phyloP scores from a whole-genome alignment of 352 stramenopile genomes.

The Phytophthora lateralis region DNA sequence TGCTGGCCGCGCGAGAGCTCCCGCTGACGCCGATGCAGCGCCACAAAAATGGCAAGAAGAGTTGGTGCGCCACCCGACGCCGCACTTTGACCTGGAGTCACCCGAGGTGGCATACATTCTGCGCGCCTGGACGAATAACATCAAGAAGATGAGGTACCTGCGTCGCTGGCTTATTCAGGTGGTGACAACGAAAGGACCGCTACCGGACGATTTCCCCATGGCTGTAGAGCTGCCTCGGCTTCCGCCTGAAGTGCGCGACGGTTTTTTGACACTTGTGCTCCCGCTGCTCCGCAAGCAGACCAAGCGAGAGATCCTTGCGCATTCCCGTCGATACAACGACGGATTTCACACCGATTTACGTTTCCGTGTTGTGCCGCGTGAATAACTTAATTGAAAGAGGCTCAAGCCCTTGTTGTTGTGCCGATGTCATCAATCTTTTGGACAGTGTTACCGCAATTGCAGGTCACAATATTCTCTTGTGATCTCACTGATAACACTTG shows the following conservation, averaged over 20 bases:
- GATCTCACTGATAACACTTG: constrained; percentile 59
- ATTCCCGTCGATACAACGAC: constrained; percentile 69
- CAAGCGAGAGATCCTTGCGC: constrained; percentile 62
- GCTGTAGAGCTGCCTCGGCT: constrained; percentile 75
- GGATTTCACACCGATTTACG: constrained; percentile 66
- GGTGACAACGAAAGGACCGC: constrained; percentile 33
- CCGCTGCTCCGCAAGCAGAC: constrained; percentile 77
- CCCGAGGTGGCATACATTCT: constrained; percentile 79
- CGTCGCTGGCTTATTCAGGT: constrained; percentile 70
- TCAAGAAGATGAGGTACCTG: constrained; percentile 72
- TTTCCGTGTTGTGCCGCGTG: constrained; percentile 59
- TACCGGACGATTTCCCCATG: constrained; percentile 61
- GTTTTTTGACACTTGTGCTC: constrained; percentile 79
- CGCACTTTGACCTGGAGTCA: constrained; percentile 74
- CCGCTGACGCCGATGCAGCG: constrained; percentile 16
- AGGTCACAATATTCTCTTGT: constrained; percentile 53
- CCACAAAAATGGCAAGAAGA: constrained; percentile 62
- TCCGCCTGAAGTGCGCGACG: constrained; percentile 70
- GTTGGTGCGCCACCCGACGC: constrained; percentile 70
- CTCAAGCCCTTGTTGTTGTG: constrained; percentile 1
- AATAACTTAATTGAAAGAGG: constrained; percentile 34
- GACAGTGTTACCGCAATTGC: constrained; percentile 35
- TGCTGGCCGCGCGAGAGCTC: constrained; percentile 16
- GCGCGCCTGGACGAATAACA: constrained; percentile 63
- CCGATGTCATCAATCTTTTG: not conserved